Evolutionary conservation across 2,329 filamentous ascomycete genomes (phyloP), one percentile per base, ranked within the genome.

Genomic region (Neurospora sp.): DNA sequence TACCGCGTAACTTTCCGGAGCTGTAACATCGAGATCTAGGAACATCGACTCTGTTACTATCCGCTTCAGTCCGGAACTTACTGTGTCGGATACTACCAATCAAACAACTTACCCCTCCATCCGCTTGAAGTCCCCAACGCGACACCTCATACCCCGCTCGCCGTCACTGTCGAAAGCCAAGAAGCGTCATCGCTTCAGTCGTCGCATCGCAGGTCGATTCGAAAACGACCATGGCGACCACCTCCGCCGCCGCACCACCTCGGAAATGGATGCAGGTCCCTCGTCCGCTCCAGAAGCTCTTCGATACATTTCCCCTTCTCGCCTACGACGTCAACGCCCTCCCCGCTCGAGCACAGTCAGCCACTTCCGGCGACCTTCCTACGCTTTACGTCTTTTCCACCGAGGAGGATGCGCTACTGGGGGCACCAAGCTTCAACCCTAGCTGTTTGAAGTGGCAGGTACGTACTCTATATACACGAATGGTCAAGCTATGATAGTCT

Each of bases 381-480:
- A 85, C 87, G 10, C 83, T 99, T 9, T 93, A 93, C 79, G 84
- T 97, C 70, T 98, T 97, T 80, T 86, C 88, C 71, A 87, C 85
- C 15, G 82, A 87, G 1, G 81, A 85, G n/a, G 90, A 88, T 75
- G 91, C 89, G 40, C 79, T 80, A 70, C 77, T 78, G 46, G 89
- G 89, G 4, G 81, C 83, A 38, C 91, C 93, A 36, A 96, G 93
- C 73, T 97, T 91, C 82, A 98, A 98, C 78, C 96, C 96, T 11
- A 89, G 90, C 71, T 99, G 96, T 83, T 84, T 98, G 77, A 97
- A 95, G 83, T 98, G 93, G 93, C 96, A 98, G 91, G 93, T 95
- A 76, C 74, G 88, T 79, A 6, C 43, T n/a, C 66, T 15, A 33
- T 36, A 33, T 7, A 33, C 19, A 19, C 28, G 11, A 1, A 13